Evolutionary conservation across 2,329 filamentous ascomycete species (phyloP), one percentile per base, ranked within the genome.

Genomic region (Corinectria fuckeliana): DNA sequence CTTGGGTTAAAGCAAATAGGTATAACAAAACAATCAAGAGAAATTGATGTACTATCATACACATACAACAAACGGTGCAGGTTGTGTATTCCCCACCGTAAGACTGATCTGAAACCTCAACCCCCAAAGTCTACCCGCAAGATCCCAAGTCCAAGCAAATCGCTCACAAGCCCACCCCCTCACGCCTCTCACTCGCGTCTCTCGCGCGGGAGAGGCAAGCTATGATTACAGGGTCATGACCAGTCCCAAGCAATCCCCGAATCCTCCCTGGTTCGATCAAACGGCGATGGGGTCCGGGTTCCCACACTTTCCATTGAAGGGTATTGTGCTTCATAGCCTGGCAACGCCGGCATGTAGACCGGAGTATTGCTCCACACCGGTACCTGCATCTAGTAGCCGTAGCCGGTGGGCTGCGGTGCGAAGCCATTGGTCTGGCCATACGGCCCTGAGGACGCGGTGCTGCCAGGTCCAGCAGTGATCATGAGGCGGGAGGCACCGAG

Each of bases 401-500:
- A 93, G 60, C 91, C 93, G 65, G 94, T 98, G 51, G 91, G 85
- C 81, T 97, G 93, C 58, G 93, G 91, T 59, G 90, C 89, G 71
- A 97, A 92, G 57, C 94, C 94, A 73, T 97, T 98, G 20, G 91
- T 83, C 73, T 95, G 91, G 48, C 85, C 85, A 53, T 76, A 96
- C 3, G 90, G 87, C 50, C 86, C 85, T 9, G 91, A 89, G 55
- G 88, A 86, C 59, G 85, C 76, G 56, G 70, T 71, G 38, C 68
- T 66, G 65, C 81, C 76, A 73, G 82, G 81, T 9, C 93, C 95
- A 72, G 96, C 93, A 34, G 95, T 99, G 69, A 99, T 91, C 93
- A 99, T 96, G 51, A 99, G 85, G 52, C 95, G 88, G 65, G 88
- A 90, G 63, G 88, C 90, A 53, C 94, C 93, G 23, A 99, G 86